These are phyloP conservation scores for Lactarius quietus DNA, from an alignment of 768 basidiomycete genomes.

Conservation along the genomic window DNA sequence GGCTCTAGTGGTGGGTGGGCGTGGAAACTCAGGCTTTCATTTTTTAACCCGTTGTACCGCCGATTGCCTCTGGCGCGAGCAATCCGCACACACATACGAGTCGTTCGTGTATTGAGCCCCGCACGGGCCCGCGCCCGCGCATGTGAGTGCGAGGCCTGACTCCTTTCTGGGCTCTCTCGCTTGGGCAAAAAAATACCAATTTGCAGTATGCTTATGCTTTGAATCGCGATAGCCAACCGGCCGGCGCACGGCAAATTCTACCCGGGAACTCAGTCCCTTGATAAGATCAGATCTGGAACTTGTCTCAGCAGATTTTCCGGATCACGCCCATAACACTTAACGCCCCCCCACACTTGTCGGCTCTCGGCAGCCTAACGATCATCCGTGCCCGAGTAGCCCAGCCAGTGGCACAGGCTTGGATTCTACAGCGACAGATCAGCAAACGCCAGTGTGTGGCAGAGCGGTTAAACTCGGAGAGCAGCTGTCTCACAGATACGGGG, in stretches of 20 bases:
- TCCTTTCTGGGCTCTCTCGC: not conserved
- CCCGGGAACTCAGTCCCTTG: not conserved
- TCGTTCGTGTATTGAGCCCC: not conserved
- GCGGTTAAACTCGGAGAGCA: not conserved
- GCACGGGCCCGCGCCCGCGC: not conserved
- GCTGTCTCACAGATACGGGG: not conserved
- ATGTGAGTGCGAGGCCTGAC: not conserved
- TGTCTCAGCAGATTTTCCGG: conserved; percentile 16
- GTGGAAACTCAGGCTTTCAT: not conserved
- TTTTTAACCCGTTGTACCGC: not conserved
- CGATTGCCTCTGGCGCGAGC: not conserved
- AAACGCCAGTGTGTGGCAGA: not conserved
- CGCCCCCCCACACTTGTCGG: not conserved
- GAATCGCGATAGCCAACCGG: not conserved
- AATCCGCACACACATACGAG: conserved; percentile 12
- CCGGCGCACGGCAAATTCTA: not conserved
- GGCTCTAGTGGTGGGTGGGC: not conserved
- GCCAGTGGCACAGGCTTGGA: not conserved
- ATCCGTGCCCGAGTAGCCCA: not conserved
- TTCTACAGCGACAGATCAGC: not conserved
- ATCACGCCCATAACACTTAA: not conserved
- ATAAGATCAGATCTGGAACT: conserved; percentile 21
- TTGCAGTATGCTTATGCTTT: too few relatives aligned
- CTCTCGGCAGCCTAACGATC: not conserved
- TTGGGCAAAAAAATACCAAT: not conserved